Evolutionary conservation across 2,329 filamentous ascomycete genomes (phyloP), one percentile per base, ranked within the genome.

Genomic region (Thelonectria blattea): DNA sequence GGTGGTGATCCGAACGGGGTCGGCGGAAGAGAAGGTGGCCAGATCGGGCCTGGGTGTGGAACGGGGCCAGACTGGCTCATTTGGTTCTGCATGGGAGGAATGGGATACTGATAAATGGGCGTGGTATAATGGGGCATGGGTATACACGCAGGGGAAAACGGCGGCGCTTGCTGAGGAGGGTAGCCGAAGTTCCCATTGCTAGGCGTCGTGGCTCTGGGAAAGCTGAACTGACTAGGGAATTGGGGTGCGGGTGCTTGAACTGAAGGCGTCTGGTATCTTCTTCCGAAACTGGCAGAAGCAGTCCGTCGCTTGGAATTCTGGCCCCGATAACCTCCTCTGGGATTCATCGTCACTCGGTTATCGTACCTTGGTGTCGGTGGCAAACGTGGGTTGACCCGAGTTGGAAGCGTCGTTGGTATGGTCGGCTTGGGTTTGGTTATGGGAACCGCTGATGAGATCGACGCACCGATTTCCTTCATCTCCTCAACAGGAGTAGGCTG

Each of bases 301-400:
- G 14, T 34, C 3, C 22, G 11, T 9, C 17, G 15, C n/a, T 6
- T 12, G 32, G 14, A 9, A 30, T 27, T 22, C 20, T 32, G 6
- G 10, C 17, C 17, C n/a, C 8, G 2, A 5, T 30, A 7, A 4
- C 9, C 20, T 17, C 12, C 20, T 17, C 12, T 34, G 10, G 46
- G 43, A 7, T 17, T 22, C 18, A 24, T n/a, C 15, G 47, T 14
- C 27, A 60, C 27, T 24, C 57, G 49, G 15, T 48, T 32, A 12
- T 61, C 58, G 3, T 48, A 43, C 11, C 43, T 57, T 17, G 58
- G 58, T 2, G 58, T 61, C 2, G 58, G 58, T 14, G 58, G 58
- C 58, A 61, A 48, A 34, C 52, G 39, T 30, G 45, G 52, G n/a
- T 20, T 10, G 5, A 49, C 11, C 37, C 18, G 46, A 15, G 18